Evolutionary conservation across 2,329 filamentous ascomycete species (phyloP).

Genomic region (Tolypocladium nubicola): DNA sequence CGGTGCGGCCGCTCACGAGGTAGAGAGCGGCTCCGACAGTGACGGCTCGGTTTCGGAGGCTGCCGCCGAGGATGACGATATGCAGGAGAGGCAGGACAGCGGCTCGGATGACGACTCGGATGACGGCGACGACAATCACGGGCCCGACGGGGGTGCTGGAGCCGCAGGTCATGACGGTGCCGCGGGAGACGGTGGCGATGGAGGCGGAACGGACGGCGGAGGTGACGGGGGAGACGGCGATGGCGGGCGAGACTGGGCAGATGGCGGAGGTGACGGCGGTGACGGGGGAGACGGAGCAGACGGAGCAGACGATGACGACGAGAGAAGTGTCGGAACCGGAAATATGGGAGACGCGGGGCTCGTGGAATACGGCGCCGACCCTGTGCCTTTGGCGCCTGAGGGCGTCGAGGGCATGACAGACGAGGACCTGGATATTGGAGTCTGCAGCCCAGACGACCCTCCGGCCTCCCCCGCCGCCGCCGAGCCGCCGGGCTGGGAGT

Average conservation of each 20-base stretch:
- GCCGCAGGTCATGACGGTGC: neutral
- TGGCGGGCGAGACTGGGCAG: too few relatives aligned
- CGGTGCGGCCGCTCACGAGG: neutral
- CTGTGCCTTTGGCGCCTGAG: neutral
- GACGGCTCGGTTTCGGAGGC: neutral
- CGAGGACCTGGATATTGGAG: neutral
- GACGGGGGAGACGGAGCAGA: neutral
- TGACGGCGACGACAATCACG: neutral
- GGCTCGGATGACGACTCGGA: neutral
- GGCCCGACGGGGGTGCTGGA: neutral
- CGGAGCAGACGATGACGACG: neutral
- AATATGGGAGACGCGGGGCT: neutral
- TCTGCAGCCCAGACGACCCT: neutral
- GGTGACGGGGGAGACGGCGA: neutral
- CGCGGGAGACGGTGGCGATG: neutral
- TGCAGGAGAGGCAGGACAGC: neutral
- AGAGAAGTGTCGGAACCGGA: neutral
- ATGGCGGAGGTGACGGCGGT: neutral
- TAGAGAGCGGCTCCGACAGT: neutral
- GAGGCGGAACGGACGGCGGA: neutral
- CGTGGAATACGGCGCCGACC: neutral
- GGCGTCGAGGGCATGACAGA: neutral
- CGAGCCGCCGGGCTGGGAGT: neutral
- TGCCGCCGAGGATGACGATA: neutral
- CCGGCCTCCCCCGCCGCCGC: neutral